Evolutionary conservation across 1,284 basidiomycete genomes (phyloP).

Genomic region (Sporisorium graminicola): DNA sequence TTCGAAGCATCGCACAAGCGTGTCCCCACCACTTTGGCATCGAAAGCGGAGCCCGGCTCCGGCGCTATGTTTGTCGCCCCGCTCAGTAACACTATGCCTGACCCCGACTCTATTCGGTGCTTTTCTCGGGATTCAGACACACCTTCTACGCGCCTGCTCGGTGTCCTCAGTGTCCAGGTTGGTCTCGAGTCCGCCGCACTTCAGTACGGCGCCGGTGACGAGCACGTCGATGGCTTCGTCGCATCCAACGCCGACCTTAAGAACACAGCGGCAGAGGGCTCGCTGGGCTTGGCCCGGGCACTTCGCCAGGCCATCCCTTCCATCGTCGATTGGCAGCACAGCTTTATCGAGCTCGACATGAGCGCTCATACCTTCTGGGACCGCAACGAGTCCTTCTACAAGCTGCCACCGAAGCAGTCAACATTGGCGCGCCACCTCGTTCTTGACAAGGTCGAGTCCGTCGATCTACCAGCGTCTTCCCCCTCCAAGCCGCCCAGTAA

Average conservation of each 20-base stretch:
- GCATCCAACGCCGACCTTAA: conserved; percentile 33
- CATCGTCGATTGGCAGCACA: conserved; percentile 40
- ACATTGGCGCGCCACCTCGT: conserved; percentile 38
- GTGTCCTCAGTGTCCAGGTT: conserved; percentile 35
- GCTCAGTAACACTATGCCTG: no score
- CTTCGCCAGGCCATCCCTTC: conserved; percentile 32
- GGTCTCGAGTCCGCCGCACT: conserved; percentile 46
- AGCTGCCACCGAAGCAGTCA: conserved; percentile 32
- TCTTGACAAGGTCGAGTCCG: conserved; percentile 30
- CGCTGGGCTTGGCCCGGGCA: conserved; percentile 25
- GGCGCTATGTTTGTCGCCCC: no score
- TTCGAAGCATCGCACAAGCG: conserved; percentile 3
- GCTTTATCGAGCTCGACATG: conserved; percentile 38
- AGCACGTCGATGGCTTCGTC: conserved; percentile 41
- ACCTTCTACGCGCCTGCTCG: conserved; percentile 34
- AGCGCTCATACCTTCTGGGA: conserved; percentile 39
- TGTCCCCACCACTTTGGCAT: neutral
- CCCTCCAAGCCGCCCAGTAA: conserved; percentile 18
- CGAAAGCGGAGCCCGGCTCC: conserved; percentile 8
- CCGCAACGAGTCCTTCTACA: conserved; percentile 43
- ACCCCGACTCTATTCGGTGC: no score
- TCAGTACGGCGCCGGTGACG: conserved; percentile 33
- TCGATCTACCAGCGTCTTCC: conserved; percentile 24
- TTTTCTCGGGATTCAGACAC: neutral
- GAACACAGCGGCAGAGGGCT: conserved; percentile 22